A percentile compares a stretch with the other conserved stretches of the same genome.
Conservation (phyloP, 257 asterid species). For the Fraxinus quadrangulata region DNA sequence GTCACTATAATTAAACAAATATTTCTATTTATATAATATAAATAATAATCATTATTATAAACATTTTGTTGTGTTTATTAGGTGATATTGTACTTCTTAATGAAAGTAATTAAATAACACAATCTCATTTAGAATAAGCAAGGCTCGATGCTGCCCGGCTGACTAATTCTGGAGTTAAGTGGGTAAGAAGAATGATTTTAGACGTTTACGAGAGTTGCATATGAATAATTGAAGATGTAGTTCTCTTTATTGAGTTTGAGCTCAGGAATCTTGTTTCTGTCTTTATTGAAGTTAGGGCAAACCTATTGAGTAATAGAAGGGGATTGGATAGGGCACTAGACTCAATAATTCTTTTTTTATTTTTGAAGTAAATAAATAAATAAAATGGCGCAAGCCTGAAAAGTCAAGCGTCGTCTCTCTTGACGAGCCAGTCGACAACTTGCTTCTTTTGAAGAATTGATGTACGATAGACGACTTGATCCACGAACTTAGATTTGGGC, state of each 20-base stretch:
- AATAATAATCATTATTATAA: not conserved
- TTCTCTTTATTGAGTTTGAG: not conserved
- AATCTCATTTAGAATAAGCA: not conserved
- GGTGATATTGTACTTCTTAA: not conserved
- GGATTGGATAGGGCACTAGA: no score
- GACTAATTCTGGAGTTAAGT: no score
- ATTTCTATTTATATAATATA: conserved; percentile 1
- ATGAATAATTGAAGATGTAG: no score
- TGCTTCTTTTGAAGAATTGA: not conserved
- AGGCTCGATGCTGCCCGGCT: not conserved
- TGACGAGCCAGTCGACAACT: not conserved
- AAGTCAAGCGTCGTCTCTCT: not conserved
- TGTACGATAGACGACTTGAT: no score
- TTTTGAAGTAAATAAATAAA: no score
- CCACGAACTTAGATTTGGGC: no score
- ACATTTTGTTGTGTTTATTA: not conserved
- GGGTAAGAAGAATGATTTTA: no score
- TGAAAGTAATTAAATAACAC: not conserved
- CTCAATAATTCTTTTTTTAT: no score
- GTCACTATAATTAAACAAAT: conserved; percentile 6
- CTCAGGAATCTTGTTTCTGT: no score
- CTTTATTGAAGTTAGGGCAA: not conserved
- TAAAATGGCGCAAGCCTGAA: not conserved
- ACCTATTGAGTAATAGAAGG: no score
- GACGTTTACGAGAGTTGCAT: no score